phyloP scores from a whole-genome alignment of 2,329 filamentous ascomycete genomes.

The Periconia sp. region DNA sequence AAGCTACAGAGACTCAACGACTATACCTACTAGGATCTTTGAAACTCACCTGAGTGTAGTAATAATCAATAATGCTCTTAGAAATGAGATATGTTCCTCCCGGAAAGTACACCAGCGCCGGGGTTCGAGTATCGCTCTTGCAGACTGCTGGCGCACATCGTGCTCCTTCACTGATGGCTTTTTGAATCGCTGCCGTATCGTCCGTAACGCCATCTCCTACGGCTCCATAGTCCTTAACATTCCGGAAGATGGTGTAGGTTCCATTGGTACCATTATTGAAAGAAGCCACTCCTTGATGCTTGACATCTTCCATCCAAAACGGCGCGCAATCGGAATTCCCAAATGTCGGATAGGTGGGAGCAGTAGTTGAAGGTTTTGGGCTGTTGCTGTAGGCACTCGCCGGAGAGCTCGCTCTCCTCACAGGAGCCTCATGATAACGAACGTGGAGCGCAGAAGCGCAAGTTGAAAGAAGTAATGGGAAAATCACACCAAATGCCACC shows the following conservation, averaged over 20 bases:
- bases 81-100: conserved; percentile 65
- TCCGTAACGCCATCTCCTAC: conserved; percentile 42
- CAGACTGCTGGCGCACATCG: conserved; percentile 51
- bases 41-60: conserved; percentile 60
- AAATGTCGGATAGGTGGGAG: conserved; percentile 10
- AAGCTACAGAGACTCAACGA: conserved; percentile 45
- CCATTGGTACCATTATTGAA: conserved; percentile 45
- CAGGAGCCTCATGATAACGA: conserved; percentile 5
- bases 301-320: conserved; percentile 52
- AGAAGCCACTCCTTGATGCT: conserved; percentile 48
- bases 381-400: conserved; percentile 7
- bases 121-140: conserved; percentile 56
- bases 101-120: conserved; percentile 64
- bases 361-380: conserved; percentile 18
- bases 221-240: conserved; percentile 52
- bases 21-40: not conserved
- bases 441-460: conserved; percentile 5
- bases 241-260: conserved; percentile 48
- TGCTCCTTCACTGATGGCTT: conserved; percentile 47
- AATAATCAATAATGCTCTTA: conserved; percentile 65
- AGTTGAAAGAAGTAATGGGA: conserved; percentile 7
- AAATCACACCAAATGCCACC: conserved; percentile 4
- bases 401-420: not conserved
- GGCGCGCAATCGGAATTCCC: conserved; percentile 23
- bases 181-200: conserved; percentile 62